Conservation (phyloP, 768 basidiomycete species). For the Cantharellus anzutake region DNA sequence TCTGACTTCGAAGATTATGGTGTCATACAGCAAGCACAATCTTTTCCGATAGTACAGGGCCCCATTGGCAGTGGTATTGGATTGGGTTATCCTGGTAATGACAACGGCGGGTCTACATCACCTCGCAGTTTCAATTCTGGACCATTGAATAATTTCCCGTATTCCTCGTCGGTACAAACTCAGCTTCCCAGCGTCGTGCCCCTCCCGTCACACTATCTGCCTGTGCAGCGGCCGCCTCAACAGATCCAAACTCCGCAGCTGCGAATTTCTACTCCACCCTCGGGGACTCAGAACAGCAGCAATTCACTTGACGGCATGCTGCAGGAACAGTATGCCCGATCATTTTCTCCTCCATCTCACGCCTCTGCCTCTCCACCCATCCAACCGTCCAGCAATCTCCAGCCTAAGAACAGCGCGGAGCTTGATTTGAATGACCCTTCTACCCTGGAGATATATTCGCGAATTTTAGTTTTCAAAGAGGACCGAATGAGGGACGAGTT, state of each 20-base stretch:
- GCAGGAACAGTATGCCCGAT: conserved; percentile 13
- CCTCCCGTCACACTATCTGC: not conserved
- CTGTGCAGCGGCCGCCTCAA: not conserved
- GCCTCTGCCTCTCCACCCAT: conserved; percentile 23
- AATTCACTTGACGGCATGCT: not conserved
- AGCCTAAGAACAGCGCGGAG: conserved; percentile 34
- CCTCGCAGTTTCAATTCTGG: not conserved
- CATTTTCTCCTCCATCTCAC: conserved; percentile 16
- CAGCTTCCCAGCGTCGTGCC: not conserved
- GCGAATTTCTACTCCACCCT: not conserved
- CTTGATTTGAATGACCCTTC: conserved; percentile 92
- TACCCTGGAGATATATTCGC: conserved; percentile 92
- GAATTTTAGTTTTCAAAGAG: conserved; percentile 92
- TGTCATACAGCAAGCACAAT: conserved; percentile 26
- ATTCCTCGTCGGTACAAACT: not conserved
- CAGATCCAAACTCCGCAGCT: not conserved
- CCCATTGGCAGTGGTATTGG: conserved; percentile 1
- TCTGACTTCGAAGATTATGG: conserved; percentile 57
- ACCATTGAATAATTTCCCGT: not conserved
- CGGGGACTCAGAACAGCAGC: not conserved
- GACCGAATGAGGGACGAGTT: conserved; percentile 95
- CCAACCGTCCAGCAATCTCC: conserved; percentile 21
- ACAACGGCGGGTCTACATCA: not conserved
- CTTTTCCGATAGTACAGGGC: not conserved
- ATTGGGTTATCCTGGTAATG: not conserved